phyloP scores from a whole-genome alignment of 106 monocot genomes.

The Xerophyta viscosa region DNA sequence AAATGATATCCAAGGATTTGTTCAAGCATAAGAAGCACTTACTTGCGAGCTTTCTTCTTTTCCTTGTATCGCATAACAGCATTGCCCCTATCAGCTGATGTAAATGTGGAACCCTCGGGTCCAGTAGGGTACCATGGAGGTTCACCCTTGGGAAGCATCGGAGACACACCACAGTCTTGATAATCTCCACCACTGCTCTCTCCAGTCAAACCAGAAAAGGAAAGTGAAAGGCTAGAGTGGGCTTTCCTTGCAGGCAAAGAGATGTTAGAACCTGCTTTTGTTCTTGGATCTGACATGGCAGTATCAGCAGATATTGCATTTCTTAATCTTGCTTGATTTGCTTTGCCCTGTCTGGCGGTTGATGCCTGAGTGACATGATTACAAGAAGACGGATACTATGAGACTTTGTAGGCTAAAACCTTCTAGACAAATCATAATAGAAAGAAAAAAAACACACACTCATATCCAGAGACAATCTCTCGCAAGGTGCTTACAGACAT shows the following conservation, averaged over 20 bases:
- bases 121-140: constrained; percentile 45
- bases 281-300: constrained; percentile 25
- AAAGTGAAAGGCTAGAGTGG: constrained; percentile 39
- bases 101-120: constrained; percentile 24
- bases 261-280: constrained; percentile 18
- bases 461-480: no score
- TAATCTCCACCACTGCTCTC: constrained; percentile 38
- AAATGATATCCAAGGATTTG: no score
- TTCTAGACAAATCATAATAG: no score
- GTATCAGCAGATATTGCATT: constrained; percentile 46
- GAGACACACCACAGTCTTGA: constrained; percentile 51
- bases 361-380: constrained; percentile 31
- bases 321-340: constrained; percentile 22
- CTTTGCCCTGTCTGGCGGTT: constrained; percentile 27
- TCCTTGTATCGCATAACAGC: constrained; percentile 80
- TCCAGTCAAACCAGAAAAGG: constrained; percentile 49
- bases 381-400: no score
- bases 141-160: constrained; percentile 37
- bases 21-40: constrained; percentile 10
- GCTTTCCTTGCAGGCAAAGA: constrained; percentile 32
- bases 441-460: no score
- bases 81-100: constrained; percentile 40
- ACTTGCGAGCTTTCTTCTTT: constrained; percentile 76
- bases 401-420: no score
- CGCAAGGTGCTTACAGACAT: no score